These are phyloP conservation scores for Arctium lappa DNA, from an alignment of 129 eudicot genomes.

Conservation along the genomic window DNA sequence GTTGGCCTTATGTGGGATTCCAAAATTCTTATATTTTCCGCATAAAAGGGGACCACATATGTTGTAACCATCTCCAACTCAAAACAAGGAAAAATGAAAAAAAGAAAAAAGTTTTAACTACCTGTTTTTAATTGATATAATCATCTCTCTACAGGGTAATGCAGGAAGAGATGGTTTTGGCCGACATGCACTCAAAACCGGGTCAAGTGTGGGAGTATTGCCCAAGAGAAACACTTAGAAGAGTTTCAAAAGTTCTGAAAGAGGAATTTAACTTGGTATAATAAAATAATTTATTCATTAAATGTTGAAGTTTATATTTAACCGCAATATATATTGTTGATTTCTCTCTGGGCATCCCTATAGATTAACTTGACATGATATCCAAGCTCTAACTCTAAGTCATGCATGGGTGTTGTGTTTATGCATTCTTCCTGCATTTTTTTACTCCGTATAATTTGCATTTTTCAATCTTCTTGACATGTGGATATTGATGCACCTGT, in stretches of 20 bases:
- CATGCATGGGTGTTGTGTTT: background rate
- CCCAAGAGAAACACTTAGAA: slow-evolving; percentile 84
- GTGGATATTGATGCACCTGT: no score
- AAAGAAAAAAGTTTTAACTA: background rate
- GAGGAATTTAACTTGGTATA: slow-evolving; percentile 87
- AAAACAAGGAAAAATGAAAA: background rate
- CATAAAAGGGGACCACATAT: background rate
- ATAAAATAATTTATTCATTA: background rate
- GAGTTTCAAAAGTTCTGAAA: slow-evolving; percentile 67
- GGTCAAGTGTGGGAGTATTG: slow-evolving; percentile 95
- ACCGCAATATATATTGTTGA: background rate
- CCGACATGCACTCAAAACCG: slow-evolving; percentile 78
- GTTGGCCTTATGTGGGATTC: background rate
- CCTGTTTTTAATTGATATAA: background rate
- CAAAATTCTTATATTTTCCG: background rate
- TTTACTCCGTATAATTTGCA: background rate
- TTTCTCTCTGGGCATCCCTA: background rate
- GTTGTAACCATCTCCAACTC: background rate
- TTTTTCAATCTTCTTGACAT: background rate
- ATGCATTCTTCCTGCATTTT: background rate
- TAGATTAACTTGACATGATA: background rate
- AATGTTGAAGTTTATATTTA: background rate
- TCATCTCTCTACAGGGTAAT: slow-evolving; percentile 50
- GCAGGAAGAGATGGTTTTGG: slow-evolving; percentile 96
- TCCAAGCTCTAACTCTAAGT: background rate